Percentiles rank a stretch among this genome's conserved stretches.
These are phyloP conservation scores for Thamnidium elegans DNA, from an alignment of 192 early-diverging fungal genomes.

Conservation along the genomic window DNA sequence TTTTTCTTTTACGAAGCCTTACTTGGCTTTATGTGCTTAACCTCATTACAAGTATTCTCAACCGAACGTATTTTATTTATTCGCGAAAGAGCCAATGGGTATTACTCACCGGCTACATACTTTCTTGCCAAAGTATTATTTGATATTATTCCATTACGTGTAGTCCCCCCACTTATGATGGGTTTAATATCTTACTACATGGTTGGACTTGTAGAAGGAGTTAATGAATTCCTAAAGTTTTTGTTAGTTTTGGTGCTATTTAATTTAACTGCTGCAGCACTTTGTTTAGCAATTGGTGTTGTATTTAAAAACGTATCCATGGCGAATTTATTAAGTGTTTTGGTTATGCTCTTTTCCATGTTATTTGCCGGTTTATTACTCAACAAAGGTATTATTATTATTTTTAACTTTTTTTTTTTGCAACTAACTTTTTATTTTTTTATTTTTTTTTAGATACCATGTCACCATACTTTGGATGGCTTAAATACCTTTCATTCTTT, in stretches of 20 bases:
- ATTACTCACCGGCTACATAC: conserved; percentile 71
- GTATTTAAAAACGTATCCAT: conserved; percentile 68
- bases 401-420: too few relatives aligned
- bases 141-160: conserved; percentile 74
- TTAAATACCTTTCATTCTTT: conserved; percentile 79
- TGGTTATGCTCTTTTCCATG: conserved; percentile 85
- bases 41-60: conserved; percentile 64
- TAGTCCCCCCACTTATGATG: conserved; percentile 76
- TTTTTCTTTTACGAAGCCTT: conserved; percentile 67
- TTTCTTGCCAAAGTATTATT: conserved; percentile 69
- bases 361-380: conserved; percentile 87
- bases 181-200: conserved; percentile 83
- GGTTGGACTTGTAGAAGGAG: conserved; percentile 72
- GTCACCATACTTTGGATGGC: conserved; percentile 59
- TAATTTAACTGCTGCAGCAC: conserved; percentile 72
- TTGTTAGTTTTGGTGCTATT: conserved; percentile 76
- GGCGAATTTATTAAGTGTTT: conserved; percentile 71
- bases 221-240: conserved; percentile 67
- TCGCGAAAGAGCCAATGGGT: conserved; percentile 70
- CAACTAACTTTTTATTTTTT: background rate
- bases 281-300: conserved; percentile 76
- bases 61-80: conserved; percentile 68
- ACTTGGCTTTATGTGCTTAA: conserved; percentile 61
- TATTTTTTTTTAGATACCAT: conserved; percentile 55
- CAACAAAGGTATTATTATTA: conserved; percentile 86